Evolutionary conservation across 352 stramenopile genomes (phyloP).

Genomic region (Phytopythium litorale): DNA sequence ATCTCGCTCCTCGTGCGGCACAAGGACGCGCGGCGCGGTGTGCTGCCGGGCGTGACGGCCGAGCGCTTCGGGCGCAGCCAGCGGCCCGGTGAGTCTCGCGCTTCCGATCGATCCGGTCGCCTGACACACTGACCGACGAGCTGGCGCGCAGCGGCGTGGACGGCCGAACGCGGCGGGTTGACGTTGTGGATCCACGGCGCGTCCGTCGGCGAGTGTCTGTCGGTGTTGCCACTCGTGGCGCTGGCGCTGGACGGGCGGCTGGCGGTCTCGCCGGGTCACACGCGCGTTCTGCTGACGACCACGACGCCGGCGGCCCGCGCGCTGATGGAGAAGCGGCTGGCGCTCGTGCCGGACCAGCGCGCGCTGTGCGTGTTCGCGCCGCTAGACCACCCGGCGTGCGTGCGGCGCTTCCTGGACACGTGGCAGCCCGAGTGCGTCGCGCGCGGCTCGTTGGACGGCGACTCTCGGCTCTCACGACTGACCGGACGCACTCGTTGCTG

Average conservation of each 20-base stretch:
- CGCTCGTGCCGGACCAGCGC: constrained; percentile 16
- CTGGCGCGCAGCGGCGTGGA: constrained; percentile 12
- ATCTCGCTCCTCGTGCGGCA: constrained; percentile 46
- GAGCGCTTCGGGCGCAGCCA: constrained; percentile 56
- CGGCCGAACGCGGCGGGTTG: constrained; percentile 10
- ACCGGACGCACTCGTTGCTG: not conserved
- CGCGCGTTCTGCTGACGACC: constrained; percentile 62
- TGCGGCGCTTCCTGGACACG: constrained; percentile 54
- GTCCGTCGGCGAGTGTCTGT: constrained; percentile 72
- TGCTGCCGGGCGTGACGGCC: constrained; percentile 25
- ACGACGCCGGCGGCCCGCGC: constrained; percentile 55
- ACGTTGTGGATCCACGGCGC: constrained; percentile 74
- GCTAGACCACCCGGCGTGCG: constrained; percentile 46
- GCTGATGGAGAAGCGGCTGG: constrained; percentile 23
- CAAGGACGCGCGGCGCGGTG: constrained; percentile 40
- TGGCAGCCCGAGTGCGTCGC: constrained; percentile 53
- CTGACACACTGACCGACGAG: not conserved
- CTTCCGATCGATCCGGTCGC: not conserved
- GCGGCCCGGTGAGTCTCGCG: constrained; percentile 23
- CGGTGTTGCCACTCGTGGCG: constrained; percentile 56
- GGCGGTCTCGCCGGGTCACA: constrained; percentile 1
- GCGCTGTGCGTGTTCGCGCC: constrained; percentile 59
- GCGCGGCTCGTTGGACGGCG: not conserved
- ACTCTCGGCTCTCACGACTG: not conserved
- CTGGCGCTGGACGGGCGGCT: constrained; percentile 27